Evolutionary conservation across 2,329 filamentous ascomycete species (phyloP).

Genomic region (Colletotrichum godetiae): DNA sequence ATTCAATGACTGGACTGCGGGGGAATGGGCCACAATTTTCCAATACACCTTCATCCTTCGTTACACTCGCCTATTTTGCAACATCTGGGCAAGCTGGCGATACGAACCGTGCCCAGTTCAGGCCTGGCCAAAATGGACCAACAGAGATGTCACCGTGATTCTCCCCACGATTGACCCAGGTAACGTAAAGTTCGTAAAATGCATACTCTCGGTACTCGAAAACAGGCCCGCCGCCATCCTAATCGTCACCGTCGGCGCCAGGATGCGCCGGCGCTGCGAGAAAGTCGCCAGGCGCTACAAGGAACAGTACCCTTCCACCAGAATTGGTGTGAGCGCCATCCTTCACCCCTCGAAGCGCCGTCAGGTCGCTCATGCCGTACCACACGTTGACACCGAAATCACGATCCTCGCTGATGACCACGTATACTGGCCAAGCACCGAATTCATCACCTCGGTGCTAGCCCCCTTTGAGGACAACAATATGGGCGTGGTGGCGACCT

Average conservation of each 20-base stretch:
- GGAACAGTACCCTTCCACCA: slow-evolving; percentile 33
- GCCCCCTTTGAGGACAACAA: slow-evolving; percentile 55
- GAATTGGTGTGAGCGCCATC: slow-evolving; percentile 46
- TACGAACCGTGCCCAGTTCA: slow-evolving; percentile 49
- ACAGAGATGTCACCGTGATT: slow-evolving; percentile 60
- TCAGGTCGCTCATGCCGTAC: slow-evolving; percentile 57
- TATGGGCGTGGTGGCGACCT: slow-evolving; percentile 67
- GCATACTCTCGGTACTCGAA: slow-evolving; percentile 50
- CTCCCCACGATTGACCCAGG: slow-evolving; percentile 62
- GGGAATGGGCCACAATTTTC: neutral
- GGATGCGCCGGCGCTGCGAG: slow-evolving; percentile 11
- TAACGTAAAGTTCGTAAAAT: slow-evolving; percentile 53
- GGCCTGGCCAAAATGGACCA: slow-evolving; percentile 44
- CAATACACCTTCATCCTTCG: neutral
- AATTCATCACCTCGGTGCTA: slow-evolving; percentile 55
- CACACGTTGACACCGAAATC: slow-evolving; percentile 50
- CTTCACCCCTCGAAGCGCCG: slow-evolving; percentile 57
- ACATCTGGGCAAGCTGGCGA: slow-evolving; percentile 38
- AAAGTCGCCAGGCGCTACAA: neutral
- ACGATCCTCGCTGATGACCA: slow-evolving; percentile 63
- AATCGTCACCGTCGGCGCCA: slow-evolving; percentile 56
- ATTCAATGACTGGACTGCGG: neutral
- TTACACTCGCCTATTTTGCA: slow-evolving; percentile 2
- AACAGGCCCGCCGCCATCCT: slow-evolving; percentile 53
- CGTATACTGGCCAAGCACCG: slow-evolving; percentile 57